A percentile compares a stretch with the other conserved stretches of the same genome.
Conservation (phyloP, 2,329 filamentous ascomycete genomes). For the Aspergillus oerlinghausenensis region DNA sequence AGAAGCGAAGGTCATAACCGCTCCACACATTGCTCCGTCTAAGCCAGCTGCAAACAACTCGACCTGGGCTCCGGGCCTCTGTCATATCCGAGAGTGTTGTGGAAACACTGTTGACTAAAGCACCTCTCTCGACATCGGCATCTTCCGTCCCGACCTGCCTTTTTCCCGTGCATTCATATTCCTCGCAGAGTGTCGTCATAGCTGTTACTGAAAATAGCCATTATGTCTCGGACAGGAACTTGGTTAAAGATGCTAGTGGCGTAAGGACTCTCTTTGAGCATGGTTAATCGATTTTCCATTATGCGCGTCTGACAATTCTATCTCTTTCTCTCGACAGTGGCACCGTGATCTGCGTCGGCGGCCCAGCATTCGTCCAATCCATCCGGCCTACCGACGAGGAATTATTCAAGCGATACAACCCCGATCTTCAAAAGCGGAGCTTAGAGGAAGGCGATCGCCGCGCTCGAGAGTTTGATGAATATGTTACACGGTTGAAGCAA, state of each 20-base stretch:
- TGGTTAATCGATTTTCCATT: constrained; percentile 1
- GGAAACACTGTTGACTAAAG: background rate
- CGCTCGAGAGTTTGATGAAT: constrained; percentile 84
- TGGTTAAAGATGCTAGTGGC: constrained; percentile 65
- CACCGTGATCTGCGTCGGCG: constrained; percentile 68
- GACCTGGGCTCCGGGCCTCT: background rate
- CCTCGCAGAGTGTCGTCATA: background rate
- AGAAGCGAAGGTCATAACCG: background rate
- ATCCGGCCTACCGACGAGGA: constrained; percentile 77
- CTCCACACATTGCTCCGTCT: background rate
- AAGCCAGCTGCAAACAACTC: background rate
- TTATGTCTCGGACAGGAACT: constrained; percentile 43
- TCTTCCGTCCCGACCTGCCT: background rate
- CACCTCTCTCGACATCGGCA: background rate
- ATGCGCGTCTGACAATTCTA: background rate
- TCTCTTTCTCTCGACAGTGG: constrained; percentile 52
- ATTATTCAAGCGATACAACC: constrained; percentile 84
- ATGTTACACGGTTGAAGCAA: constrained; percentile 77
- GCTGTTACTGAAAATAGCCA: constrained; percentile 10
- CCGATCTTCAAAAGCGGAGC: constrained; percentile 83
- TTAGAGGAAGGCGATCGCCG: constrained; percentile 71
- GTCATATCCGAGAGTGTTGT: background rate
- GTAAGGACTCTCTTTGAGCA: constrained; percentile 47
- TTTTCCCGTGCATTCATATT: background rate
- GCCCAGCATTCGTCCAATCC: constrained; percentile 76